Evolutionary conservation across 371 early-diverging fungal genomes (phyloP), one percentile per base, ranked within the genome.

Genomic region (Coemansia sp.): DNA sequence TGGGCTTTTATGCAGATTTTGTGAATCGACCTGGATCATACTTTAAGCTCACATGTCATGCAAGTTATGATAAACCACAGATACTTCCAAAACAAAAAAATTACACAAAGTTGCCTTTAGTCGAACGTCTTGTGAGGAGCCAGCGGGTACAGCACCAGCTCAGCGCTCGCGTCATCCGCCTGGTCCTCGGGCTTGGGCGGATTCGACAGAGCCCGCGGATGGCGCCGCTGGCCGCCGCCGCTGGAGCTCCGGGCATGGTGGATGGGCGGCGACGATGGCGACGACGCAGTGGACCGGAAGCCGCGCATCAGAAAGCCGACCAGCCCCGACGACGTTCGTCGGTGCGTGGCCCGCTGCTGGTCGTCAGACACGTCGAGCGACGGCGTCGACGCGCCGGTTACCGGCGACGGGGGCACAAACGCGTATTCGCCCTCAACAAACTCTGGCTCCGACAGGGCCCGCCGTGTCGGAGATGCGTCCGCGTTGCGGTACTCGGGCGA

Each of bases 291-390:
- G 2, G 66, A 62, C 16, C 74, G 65, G 50, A 74, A 70, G 0
- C 73, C 73, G 36, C 74, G 74, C 62, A 57, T 60, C 43, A 74
- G 35, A 32, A 65, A 65, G 1, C 74, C 69, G 26, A 70, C 72
- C 31, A 74, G 56, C 14, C 74, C 74, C 39, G 74, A 74, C 45
- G 71, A 65, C 55, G 71, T 62, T 11, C 74, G 65, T 1, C 74
- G 62, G 14, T 74, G 72, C 30, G 49, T 59, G 69, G 10, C 56
- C 45, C 6, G 40, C 26, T 39, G 48, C 48, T 13, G 47, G 16
- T 5, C 47, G 16, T 20, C 16, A 7, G 16, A 6, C 16, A 20
- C 47, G 10, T 16, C 54, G n/a, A n/a, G 53, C 36, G 38, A 35
- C 35, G 49, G 8, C 14, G 57, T 20, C 52, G 63, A 34, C 9